Conservation (phyloP, 176 grass and related monocot species). For the Eragrostis nindensis region DNA sequence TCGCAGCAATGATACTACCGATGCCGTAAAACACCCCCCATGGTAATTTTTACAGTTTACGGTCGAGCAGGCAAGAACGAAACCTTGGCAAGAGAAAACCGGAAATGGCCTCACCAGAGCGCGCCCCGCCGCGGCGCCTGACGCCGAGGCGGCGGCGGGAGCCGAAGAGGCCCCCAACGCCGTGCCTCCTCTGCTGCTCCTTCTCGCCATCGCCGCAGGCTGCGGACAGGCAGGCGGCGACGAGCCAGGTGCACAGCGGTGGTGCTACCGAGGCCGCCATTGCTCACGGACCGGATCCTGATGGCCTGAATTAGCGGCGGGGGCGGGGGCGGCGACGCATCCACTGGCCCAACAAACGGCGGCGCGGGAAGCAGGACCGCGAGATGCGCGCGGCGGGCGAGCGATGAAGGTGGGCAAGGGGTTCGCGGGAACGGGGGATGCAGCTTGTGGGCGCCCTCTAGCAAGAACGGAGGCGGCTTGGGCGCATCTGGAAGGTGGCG, state of each 20-base stretch:
- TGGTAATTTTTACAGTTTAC: slow-evolving; percentile 30
- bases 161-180: slow-evolving; percentile 39
- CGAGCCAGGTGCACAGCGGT: slow-evolving; percentile 85
- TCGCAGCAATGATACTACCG: slow-evolving; percentile 33
- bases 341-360: slow-evolving; percentile 28
- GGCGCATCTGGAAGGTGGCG: slow-evolving; percentile 56
- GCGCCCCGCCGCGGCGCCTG: slow-evolving; percentile 42
- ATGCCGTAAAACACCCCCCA: slow-evolving; percentile 19
- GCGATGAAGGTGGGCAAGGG: not conserved
- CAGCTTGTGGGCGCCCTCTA: slow-evolving; percentile 29
- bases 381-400: slow-evolving; percentile 43
- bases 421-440: not conserved
- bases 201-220: slow-evolving; percentile 48
- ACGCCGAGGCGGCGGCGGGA: slow-evolving; percentile 36
- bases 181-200: slow-evolving; percentile 38
- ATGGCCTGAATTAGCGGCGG: not conserved
- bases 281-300: slow-evolving; percentile 45
- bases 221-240: slow-evolving; percentile 76
- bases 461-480: slow-evolving; percentile 27
- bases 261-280: slow-evolving; percentile 60
- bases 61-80: slow-evolving; percentile 32
- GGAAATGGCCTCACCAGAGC: slow-evolving; percentile 49
- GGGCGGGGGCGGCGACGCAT: slow-evolving; percentile 1
- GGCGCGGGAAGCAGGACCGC: slow-evolving; percentile 18
- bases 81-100: slow-evolving; percentile 14